These are phyloP conservation scores for Dipodascopsis uninucleata DNA, from an alignment of 805 yeast genomes.

Conservation along the genomic window DNA sequence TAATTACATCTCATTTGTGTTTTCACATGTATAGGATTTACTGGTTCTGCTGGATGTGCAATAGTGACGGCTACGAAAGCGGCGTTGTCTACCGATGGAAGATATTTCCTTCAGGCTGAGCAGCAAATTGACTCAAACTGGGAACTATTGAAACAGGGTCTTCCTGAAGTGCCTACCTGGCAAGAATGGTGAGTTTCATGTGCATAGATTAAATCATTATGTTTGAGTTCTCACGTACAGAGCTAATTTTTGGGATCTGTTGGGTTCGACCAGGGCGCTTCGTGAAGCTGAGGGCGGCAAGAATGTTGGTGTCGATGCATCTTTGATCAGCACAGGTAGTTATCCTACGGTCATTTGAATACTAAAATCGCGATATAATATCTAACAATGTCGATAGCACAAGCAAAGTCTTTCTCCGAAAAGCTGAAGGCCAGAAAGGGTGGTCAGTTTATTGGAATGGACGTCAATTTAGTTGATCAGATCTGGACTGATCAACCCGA, in stretches of 20 bases:
- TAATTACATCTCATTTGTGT: not conserved
- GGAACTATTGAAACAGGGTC: constrained; percentile 76
- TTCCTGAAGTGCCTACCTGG: constrained; percentile 72
- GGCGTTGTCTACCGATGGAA: constrained; percentile 85
- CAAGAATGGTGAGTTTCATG: constrained; percentile 51
- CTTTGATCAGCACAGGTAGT: constrained; percentile 48
- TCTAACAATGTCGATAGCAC: constrained; percentile 40
- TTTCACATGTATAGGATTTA: constrained; percentile 46
- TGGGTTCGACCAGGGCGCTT: constrained; percentile 38
- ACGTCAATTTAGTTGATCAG: constrained; percentile 64
- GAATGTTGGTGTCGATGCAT: constrained; percentile 81
- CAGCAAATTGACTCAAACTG: constrained; percentile 77
- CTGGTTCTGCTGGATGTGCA: constrained; percentile 92
- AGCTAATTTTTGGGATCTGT: constrained; percentile 2
- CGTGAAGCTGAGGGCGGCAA: constrained; percentile 49
- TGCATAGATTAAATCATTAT: constrained; percentile 22
- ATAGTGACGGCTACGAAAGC: constrained; percentile 70
- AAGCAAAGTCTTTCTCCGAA: constrained; percentile 32
- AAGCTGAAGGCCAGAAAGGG: constrained; percentile 32
- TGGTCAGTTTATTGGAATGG: constrained; percentile 46
- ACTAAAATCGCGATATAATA: constrained; percentile 28
- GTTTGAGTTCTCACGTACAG: constrained; percentile 19
- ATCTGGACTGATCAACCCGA: constrained; percentile 81
- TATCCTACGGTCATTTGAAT: not conserved
- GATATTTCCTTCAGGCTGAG: constrained; percentile 88